phyloP scores from a whole-genome alignment of 306 rosid species.

The Sicyos edulis region DNA sequence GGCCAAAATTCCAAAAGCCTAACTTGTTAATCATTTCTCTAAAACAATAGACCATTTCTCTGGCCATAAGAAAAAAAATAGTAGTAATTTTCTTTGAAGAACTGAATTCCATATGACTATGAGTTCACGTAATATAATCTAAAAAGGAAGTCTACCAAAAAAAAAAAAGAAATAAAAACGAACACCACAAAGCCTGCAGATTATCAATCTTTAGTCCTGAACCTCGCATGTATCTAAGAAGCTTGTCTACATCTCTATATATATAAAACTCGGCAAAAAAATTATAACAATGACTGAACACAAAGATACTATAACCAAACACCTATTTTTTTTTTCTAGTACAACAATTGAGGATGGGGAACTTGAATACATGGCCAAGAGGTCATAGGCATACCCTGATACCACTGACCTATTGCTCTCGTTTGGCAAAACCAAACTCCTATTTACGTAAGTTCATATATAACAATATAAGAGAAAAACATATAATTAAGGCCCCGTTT shows the following conservation, averaged over 20 bases:
- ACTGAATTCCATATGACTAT: not conserved
- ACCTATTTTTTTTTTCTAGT: not conserved
- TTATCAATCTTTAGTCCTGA: conserved; percentile 5
- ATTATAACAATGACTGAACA: not conserved
- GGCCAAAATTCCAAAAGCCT: conserved; percentile 11
- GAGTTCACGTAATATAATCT: conserved; percentile 5
- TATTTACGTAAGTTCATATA: not conserved
- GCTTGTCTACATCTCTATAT: not conserved
- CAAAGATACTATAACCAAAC: not conserved
- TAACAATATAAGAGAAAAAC: not conserved
- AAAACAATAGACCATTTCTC: not conserved
- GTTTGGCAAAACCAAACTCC: no score
- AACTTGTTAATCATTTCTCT: not conserved
- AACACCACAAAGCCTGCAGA: not conserved
- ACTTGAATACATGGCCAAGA: no score
- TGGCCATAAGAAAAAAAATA: not conserved
- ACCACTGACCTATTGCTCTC: no score
- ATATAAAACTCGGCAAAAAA: not conserved
- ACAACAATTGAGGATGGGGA: no score
- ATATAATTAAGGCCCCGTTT: no score
- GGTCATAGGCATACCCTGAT: no score
- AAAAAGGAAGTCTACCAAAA: not conserved
- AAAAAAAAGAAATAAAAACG: not conserved
- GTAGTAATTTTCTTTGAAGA: not conserved
- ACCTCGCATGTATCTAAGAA: conserved; percentile 1